A percentile compares a stretch with the other conserved stretches of the same genome.
Evolutionary conservation across 345 rosid species (phyloP).

Genomic region (Lenwebbia sp.): DNA sequence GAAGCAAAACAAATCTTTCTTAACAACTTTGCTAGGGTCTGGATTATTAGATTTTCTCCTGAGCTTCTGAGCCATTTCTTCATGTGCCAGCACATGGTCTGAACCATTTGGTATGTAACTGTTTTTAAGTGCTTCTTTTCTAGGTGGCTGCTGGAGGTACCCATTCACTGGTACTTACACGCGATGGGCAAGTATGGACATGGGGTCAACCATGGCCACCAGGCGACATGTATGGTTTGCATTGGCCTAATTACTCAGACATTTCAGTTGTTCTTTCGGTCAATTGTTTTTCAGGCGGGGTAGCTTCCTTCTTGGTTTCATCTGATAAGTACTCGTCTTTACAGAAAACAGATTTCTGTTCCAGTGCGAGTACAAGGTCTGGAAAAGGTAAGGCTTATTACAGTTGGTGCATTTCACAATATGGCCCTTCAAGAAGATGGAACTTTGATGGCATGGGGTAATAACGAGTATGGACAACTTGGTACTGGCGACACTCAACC

Average conservation of each 20-base stretch:
- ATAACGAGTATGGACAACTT: constrained; percentile 98
- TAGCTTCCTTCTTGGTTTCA: neutral
- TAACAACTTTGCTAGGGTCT: neutral
- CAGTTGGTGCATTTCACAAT: constrained; percentile 98
- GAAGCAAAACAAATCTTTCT: neutral
- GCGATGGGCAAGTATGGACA: constrained; percentile 90
- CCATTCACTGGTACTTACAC: constrained; percentile 93
- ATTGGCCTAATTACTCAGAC: neutral
- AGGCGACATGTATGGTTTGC: constrained; percentile 75
- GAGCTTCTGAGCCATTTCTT: neutral
- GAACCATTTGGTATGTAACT: neutral
- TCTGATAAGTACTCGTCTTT: neutral
- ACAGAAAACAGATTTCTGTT: constrained; percentile 92
- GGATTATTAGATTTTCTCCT: neutral
- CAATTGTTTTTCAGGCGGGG: neutral
- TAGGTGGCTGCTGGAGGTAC: constrained; percentile 99
- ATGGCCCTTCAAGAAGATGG: constrained; percentile 95
- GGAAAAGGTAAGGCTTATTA: constrained; percentile 72
- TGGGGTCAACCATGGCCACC: constrained; percentile 99
- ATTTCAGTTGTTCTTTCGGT: neutral
- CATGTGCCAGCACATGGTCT: neutral
- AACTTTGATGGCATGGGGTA: constrained; percentile 97
- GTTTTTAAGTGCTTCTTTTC: neutral
- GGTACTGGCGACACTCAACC: constrained; percentile 99
- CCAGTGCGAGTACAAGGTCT: constrained; percentile 99